Percentiles rank a stretch among this genome's conserved stretches.
These are phyloP conservation scores for Cryptococcus sp. DNA, from an alignment of 1,284 basidiomycete genomes.

Conservation along the genomic window DNA sequence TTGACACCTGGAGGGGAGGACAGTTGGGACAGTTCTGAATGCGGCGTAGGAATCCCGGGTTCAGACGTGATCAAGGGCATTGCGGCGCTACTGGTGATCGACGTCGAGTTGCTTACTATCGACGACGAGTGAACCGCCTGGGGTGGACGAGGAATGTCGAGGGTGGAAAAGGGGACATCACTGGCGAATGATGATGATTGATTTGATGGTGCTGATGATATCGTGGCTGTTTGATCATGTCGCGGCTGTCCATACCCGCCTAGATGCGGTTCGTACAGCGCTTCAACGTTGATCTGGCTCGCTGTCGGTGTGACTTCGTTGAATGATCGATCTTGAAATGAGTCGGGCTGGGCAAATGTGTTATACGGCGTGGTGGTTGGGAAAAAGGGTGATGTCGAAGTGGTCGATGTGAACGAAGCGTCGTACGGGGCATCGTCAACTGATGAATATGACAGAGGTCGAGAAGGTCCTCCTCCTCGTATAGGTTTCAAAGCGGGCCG, in stretches of 20 bases:
- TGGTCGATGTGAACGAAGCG: constrained; percentile 5
- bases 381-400: constrained; percentile 3
- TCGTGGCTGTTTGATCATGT: background rate
- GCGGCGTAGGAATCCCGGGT: too few species aligned
- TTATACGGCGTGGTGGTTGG: constrained; percentile 9
- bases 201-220: background rate
- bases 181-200: background rate
- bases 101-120: background rate
- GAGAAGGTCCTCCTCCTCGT: too few species aligned
- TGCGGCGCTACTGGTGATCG: background rate
- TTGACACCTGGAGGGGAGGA: constrained; percentile 7
- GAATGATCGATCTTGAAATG: background rate
- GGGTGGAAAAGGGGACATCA: constrained; percentile 30
- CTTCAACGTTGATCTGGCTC: background rate
- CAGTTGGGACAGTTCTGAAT: background rate
- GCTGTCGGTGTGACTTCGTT: background rate
- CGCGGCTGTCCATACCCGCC: background rate
- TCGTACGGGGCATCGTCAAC: background rate
- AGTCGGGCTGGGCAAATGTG: background rate
- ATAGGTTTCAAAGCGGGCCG: too few species aligned
- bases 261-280: background rate
- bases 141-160: constrained; percentile 42
- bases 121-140: constrained; percentile 7
- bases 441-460: constrained; percentile 4
- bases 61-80: constrained; percentile 7